Evolutionary conservation across 306 rosid species (phyloP), one percentile per base, ranked within the genome.

Genomic region (Cyamopsis tetragonoloba): DNA sequence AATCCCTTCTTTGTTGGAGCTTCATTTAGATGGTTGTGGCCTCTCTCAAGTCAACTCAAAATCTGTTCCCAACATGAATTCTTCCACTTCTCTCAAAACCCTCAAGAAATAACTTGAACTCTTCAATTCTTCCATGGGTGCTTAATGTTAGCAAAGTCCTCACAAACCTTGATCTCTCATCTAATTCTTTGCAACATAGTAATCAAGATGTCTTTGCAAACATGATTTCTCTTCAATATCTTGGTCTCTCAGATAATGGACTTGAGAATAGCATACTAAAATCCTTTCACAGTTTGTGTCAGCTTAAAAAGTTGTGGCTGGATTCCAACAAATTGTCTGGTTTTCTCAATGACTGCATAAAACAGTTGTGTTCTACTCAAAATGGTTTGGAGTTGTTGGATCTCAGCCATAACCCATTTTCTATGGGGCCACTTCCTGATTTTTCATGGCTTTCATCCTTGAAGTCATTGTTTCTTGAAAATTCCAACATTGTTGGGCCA

Each of bases 331-430:
- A 44, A n/a, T 18, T 65, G 44, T 74, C 61, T 12, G 79, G 63
- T 8, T 35, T 28, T 31, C 73, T 78, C 17, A 41, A n/a, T 44
- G 76, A 82, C n/a, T 60, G 42, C 7, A 6, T 78, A 6, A 35
- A 34, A 11, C 50, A 55, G 23, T 53, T 71, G 49, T 30, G 62
- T 17, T 66, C 35, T 54, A 37, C 74, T 17, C 58, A 55, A 18
- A 30, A 53, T 44, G 42, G 68, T 22, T 37, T 71, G 6, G 9
- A 44, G 23, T 1, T 0, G 3, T 44, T 82, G 19, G 13, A 4
- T 24, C 35, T 81, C 1, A 17, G 51, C 26, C 5, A 26, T 0
- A 50, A 72, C 18, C 62, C 53, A 27, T 72, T 72, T 9, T 26
- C 11, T n/a, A 38, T 15, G 4, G 63, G 35, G 6, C 23, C 43